A percentile compares a stretch with the other conserved stretches of the same genome.
Evolutionary conservation across 305 asterid genomes (phyloP).

Genomic region (Fraxinus latifolia): DNA sequence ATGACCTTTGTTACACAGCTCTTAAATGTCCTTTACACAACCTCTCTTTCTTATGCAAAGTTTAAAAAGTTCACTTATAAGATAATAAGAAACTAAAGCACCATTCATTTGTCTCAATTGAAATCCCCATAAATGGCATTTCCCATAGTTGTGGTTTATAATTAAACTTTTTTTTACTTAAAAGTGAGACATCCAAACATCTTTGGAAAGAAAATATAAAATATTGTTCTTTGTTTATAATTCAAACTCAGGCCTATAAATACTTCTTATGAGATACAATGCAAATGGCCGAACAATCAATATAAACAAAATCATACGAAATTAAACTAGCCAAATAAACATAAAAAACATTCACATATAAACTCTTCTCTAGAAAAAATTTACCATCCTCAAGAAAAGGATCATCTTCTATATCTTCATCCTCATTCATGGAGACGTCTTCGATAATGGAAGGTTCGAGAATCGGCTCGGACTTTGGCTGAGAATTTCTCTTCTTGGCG

Average conservation of each 20-base stretch:
- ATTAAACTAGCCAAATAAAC: neutral
- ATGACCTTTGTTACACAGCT: neutral
- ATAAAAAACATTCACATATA: neutral
- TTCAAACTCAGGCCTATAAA: neutral
- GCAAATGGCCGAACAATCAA: neutral
- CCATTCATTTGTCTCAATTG: neutral
- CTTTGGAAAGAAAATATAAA: neutral
- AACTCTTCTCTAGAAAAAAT: neutral
- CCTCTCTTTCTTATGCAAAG: neutral
- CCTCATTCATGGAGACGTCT: conserved; percentile 39
- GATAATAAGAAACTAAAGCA: neutral
- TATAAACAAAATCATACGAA: neutral
- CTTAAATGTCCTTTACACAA: neutral
- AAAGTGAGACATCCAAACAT: neutral
- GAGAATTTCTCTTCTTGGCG: conserved; percentile 43
- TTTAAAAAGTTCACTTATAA: neutral
- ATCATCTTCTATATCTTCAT: conserved; percentile 37
- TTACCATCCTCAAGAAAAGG: conserved; percentile 41
- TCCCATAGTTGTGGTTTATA: neutral
- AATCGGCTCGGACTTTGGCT: conserved; percentile 48
- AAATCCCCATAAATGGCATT: neutral
- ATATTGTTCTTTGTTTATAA: neutral
- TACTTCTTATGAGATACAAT: neutral
- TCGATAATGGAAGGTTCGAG: conserved; percentile 43
- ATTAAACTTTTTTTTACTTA: neutral